Conservation (phyloP, 2,329 filamentous ascomycete genomes). For the Elsinoe australis region DNA sequence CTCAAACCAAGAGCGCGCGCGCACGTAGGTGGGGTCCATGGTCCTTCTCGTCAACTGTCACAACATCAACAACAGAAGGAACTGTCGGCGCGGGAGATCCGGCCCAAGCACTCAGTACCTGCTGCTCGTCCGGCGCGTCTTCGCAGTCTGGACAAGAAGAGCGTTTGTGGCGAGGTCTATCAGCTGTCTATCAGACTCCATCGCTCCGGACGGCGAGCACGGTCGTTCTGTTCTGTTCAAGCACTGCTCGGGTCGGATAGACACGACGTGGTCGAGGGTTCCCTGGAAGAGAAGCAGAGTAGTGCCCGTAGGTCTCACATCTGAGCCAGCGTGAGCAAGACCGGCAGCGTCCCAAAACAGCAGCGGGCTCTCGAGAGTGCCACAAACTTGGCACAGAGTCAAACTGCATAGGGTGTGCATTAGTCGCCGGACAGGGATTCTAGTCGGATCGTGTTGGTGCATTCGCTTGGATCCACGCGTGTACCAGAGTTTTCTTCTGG, state of each 20-base stretch:
- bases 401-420: conserved; percentile 16
- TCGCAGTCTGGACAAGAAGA: neutral
- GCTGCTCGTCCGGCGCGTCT: too few species aligned
- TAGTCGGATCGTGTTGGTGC: conserved; percentile 5
- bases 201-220: too few species aligned
- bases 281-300: too few species aligned
- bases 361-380: conserved; percentile 4
- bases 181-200: too few species aligned
- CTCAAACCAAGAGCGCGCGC: conserved; percentile 3
- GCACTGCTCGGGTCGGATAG: too few species aligned
- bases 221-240: too few species aligned
- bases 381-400: conserved; percentile 15
- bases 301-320: neutral
- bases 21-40: conserved; percentile 9
- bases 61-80: conserved; percentile 12
- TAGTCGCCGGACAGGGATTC: conserved; percentile 9
- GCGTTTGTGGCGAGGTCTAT: too few species aligned
- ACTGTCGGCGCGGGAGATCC: conserved; percentile 11
- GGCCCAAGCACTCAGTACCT: neutral
- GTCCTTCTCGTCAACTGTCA: conserved; percentile 13
- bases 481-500: conserved; percentile 6
- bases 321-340: neutral
- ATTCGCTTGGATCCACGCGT: too few species aligned
- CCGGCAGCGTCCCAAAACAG: neutral
- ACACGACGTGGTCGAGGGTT: too few species aligned